phyloP scores from a whole-genome alignment of 2,329 filamentous ascomycete genomes.

The Aspergillus candidus region DNA sequence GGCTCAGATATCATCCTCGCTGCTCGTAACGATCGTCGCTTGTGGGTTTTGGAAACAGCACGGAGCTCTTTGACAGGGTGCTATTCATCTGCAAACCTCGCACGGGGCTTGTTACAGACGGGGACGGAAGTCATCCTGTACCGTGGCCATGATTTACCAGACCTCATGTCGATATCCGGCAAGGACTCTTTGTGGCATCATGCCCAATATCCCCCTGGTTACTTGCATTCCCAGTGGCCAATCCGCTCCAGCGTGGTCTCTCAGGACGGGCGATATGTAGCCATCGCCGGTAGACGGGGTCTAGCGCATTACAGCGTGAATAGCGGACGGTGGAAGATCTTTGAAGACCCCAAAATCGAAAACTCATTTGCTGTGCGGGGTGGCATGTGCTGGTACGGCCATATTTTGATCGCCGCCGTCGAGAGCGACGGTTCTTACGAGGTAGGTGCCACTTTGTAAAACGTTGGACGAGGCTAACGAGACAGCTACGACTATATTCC shows the following conservation, averaged over 20 bases:
- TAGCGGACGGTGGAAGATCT: conserved; percentile 93
- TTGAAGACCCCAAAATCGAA: conserved; percentile 72
- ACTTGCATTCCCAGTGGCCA: conserved; percentile 89
- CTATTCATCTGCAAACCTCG: conserved; percentile 85
- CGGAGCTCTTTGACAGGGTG: conserved; percentile 89
- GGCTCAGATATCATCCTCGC: conserved; percentile 80
- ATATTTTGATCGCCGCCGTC: conserved; percentile 89
- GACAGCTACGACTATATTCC: conserved; percentile 77
- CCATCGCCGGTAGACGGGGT: conserved; percentile 87
- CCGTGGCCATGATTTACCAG: conserved; percentile 82
- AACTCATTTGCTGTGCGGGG: conserved; percentile 88
- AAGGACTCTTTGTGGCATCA: conserved; percentile 95
- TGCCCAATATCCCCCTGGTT: conserved; percentile 73
- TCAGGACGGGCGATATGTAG: conserved; percentile 85
- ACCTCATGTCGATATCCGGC: conserved; percentile 83
- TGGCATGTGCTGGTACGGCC: conserved; percentile 98
- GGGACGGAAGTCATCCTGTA: conserved; percentile 87
- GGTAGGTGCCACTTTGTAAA: conserved; percentile 31
- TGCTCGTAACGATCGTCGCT: conserved; percentile 62
- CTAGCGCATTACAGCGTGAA: conserved; percentile 93
- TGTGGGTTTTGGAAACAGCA: conserved; percentile 88
- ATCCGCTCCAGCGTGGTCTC: conserved; percentile 83
- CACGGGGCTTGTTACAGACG: conserved; percentile 81
- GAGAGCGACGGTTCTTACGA: conserved; percentile 77
- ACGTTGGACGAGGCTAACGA: conserved; percentile 9